Percentiles rank a stretch among this genome's conserved stretches.
Conservation (phyloP, 1,284 basidiomycete species). For the Tilletia indica region DNA sequence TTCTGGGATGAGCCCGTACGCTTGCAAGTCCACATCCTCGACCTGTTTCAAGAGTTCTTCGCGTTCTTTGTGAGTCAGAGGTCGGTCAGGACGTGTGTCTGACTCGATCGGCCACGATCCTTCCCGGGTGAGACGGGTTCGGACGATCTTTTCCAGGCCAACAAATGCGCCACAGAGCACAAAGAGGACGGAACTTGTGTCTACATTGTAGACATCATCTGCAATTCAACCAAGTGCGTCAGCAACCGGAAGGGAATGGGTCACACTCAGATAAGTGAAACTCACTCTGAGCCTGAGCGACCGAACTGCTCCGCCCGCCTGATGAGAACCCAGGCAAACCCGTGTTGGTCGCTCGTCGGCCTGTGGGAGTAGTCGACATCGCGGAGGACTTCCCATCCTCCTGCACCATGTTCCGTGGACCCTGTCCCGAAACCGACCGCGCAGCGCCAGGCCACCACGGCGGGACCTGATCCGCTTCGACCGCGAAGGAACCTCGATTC, state of each 20-base stretch:
- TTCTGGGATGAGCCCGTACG: constrained; percentile 87
- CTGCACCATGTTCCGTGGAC: background rate
- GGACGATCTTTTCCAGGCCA: constrained; percentile 73
- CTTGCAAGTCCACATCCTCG: constrained; percentile 66
- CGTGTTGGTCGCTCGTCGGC: background rate
- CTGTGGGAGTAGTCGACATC: background rate
- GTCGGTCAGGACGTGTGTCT: constrained; percentile 61
- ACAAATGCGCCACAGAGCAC: constrained; percentile 81
- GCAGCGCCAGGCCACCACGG: constrained; percentile 2
- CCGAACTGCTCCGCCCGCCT: background rate
- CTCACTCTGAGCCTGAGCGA: background rate
- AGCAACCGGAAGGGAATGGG: background rate
- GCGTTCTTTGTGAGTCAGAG: background rate
- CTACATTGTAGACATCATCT: constrained; percentile 64
- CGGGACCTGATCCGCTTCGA: background rate
- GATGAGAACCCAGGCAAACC: constrained; percentile 1
- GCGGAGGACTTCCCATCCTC: background rate
- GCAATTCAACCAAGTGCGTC: background rate
- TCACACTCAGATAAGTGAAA: background rate
- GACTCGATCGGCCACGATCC: constrained; percentile 65
- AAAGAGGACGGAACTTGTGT: constrained; percentile 64
- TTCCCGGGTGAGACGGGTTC: constrained; percentile 53
- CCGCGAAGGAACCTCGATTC: background rate
- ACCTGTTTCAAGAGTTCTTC: constrained; percentile 20
- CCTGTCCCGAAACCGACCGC: background rate